A percentile compares a stretch with the other conserved stretches of the same genome.
These are phyloP conservation scores for Gossypium rotundifolium DNA, from an alignment of 345 rosid species.

Conservation along the genomic window DNA sequence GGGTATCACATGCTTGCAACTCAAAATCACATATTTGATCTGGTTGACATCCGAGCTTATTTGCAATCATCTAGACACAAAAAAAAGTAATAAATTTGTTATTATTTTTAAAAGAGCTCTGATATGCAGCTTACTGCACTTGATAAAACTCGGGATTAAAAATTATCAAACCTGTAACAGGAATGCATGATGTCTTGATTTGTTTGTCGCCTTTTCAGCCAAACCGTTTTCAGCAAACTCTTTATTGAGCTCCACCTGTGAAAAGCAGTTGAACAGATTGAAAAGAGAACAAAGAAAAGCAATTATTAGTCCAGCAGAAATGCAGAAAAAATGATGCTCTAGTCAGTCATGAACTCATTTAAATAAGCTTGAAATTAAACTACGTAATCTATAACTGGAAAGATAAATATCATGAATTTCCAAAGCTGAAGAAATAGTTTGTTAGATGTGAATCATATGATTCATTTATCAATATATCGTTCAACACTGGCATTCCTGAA, in stretches of 20 bases:
- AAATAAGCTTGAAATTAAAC: not conserved
- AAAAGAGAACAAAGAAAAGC: conserved; percentile 6
- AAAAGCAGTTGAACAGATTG: conserved; percentile 15
- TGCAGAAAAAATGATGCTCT: not conserved
- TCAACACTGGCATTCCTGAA: not conserved
- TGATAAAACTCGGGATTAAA: not conserved
- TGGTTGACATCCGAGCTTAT: conserved; percentile 51
- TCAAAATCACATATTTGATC: conserved; percentile 89
- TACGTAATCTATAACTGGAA: not conserved
- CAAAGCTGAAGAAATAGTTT: not conserved
- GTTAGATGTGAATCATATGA: not conserved
- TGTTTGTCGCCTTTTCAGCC: conserved; percentile 14
- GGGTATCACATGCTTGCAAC: conserved; percentile 97
- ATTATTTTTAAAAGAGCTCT: not conserved
- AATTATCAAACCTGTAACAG: conserved; percentile 53
- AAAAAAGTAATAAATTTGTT: conserved; percentile 5
- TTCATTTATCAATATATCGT: not conserved
- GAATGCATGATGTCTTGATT: conserved; percentile 63
- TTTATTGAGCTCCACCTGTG: conserved; percentile 74
- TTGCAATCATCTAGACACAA: conserved; percentile 54
- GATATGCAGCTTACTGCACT: not conserved
- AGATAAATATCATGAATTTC: not conserved
- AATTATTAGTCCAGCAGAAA: not conserved
- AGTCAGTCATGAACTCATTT: not conserved
- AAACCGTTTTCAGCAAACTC: conserved; percentile 33